A percentile compares a stretch with the other conserved stretches of the same genome.
phyloP scores from a whole-genome alignment of 768 basidiomycete genomes.

The Hericium coralloides region DNA sequence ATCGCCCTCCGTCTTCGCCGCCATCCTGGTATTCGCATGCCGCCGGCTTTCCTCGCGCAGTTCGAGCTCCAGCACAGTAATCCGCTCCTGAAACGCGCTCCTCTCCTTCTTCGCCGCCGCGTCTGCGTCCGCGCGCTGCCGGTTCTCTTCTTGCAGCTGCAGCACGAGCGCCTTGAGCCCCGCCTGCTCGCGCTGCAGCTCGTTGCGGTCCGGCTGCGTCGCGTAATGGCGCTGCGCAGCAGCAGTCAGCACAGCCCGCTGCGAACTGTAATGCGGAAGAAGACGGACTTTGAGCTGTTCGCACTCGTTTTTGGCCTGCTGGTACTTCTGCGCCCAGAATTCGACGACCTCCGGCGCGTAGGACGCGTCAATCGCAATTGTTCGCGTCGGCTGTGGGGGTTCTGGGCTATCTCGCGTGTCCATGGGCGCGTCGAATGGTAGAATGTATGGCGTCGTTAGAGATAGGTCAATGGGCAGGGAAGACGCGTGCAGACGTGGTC shows the following conservation, averaged over 20 bases:
- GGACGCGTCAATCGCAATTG: conserved; percentile 9
- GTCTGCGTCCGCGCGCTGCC: background rate
- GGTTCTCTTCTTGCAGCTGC: background rate
- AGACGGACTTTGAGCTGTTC: conserved; percentile 6
- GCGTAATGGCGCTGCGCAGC: background rate
- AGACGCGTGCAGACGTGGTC: no score
- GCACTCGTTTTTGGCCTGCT: conserved; percentile 6
- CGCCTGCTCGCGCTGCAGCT: background rate
- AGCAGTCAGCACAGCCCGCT: background rate
- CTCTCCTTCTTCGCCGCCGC: background rate
- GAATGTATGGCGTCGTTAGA: no score
- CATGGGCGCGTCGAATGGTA: no score
- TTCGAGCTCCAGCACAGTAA: background rate
- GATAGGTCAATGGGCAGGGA: no score
- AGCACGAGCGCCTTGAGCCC: background rate
- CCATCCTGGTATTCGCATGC: no score
- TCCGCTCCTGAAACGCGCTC: background rate
- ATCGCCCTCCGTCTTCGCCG: no score
- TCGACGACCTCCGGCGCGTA: conserved; percentile 9
- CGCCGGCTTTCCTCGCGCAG: background rate
- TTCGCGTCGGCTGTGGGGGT: background rate
- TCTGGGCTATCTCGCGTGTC: no score
- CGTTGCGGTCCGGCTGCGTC: background rate
- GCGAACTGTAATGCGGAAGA: background rate
- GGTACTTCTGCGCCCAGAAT: conserved; percentile 12